phyloP scores from a whole-genome alignment of 1,284 basidiomycete species.

The Papiliotrema laurentii region DNA sequence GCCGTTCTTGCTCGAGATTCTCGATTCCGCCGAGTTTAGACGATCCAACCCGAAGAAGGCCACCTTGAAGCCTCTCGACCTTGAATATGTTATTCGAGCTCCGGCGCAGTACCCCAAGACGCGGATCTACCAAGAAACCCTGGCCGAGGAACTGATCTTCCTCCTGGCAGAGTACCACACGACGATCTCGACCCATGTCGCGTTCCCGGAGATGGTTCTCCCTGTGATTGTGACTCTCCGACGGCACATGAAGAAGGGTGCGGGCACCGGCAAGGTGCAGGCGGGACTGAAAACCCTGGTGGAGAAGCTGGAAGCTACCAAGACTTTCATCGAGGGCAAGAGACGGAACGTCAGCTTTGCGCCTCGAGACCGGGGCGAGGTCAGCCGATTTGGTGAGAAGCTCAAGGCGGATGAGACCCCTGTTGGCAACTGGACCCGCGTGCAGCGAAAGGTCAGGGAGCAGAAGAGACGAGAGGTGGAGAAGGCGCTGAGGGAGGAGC shows the following conservation, averaged over 20 bases:
- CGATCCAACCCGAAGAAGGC: constrained; percentile 73
- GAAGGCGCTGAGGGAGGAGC: constrained; percentile 38
- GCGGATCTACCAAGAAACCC: constrained; percentile 73
- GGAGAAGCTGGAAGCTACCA: constrained; percentile 78
- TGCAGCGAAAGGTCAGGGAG: constrained; percentile 74
- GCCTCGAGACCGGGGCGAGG: constrained; percentile 61
- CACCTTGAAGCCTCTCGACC: constrained; percentile 84
- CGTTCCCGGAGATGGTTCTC: constrained; percentile 90
- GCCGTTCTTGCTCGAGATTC: constrained; percentile 78
- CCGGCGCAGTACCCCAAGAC: constrained; percentile 88
- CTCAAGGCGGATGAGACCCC: constrained; percentile 67
- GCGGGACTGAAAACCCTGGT: constrained; percentile 64
- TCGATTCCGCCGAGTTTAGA: constrained; percentile 70
- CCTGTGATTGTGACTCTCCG: constrained; percentile 71
- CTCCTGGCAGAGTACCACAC: constrained; percentile 73
- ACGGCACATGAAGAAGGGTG: constrained; percentile 61
- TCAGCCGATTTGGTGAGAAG: constrained; percentile 66
- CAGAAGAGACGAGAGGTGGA: constrained; percentile 64
- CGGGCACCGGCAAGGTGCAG: constrained; percentile 50
- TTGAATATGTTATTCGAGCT: constrained; percentile 79
- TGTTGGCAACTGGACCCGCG: constrained; percentile 70
- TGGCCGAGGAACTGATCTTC: constrained; percentile 76
- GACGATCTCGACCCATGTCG: constrained; percentile 65
- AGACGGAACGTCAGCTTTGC: constrained; percentile 67
- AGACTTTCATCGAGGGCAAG: constrained; percentile 67